Base-by-base conservation (phyloP, 495 filamentous ascomycete genomes). In the Penicillium fimorum region DNA sequence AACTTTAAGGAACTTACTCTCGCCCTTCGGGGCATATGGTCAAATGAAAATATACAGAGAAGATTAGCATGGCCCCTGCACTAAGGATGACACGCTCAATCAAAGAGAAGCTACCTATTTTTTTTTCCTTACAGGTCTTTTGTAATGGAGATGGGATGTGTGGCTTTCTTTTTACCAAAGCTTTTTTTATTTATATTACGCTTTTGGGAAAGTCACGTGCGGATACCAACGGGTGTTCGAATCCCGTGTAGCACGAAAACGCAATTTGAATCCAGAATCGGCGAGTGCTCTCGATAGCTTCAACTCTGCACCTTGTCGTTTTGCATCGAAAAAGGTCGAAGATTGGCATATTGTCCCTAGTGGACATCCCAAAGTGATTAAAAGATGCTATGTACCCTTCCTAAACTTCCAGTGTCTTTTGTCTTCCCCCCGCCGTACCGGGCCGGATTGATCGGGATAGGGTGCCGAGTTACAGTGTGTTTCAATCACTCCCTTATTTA, bases 21-120 rank as follows among this genome's bases (percentile, higher is more conserved):
- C 60, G 82, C 83, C 83, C 84, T 86, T 80, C 55, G 61, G 82
- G 85, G 84, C 86, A 89, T 86, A 85, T 88, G 85, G 85, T 87
- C 84, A 88, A 87, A 86, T 86, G 81, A 81, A 86, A 83, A 82
- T 81, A 87, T 85, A 86, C 83, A 90, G 85, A 92, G 87, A 92
- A 91, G 87, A 92, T 92, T 96, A 96, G 92, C 92, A 96, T 96
- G 91, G 92, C 92, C 92, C 92, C 92, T 97, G 92, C 91, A 96
- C 91, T 95, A 96, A 96, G 91, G 91, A 96, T 95, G 91, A 96
- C 90, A 96, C 91, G 90, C 90, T 91, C 83, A 89, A 91, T 90
- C 88, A 92, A 91, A 92, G 90, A 92, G 89, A 91, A 87, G 87
- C 88, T 90, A 88, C 80, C 72, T 82, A 78, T 88, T 86, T 87